Evolutionary conservation across 257 asterid genomes (phyloP), one percentile per base, ranked within the genome.

Genomic region (Plectranthus barbatus): DNA sequence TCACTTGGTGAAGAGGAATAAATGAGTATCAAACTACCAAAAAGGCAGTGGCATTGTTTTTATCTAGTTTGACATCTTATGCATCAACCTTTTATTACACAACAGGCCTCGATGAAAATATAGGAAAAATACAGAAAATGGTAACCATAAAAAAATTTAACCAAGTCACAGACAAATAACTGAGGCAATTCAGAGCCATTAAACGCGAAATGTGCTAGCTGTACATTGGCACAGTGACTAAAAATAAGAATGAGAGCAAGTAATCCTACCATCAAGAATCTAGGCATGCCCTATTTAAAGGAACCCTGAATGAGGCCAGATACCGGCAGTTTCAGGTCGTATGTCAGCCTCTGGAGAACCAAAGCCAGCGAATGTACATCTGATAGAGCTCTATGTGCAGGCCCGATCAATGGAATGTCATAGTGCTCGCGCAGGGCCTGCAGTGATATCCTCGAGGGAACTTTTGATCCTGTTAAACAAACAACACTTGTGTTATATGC

Each of bases 331-430:
- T 87, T 81, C 76, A 85, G 67, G 26, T 85, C 90, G 56, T 57
- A 76, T 5, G 96, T 85, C 62, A 93, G 56, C 63, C 80, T 79
- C 55, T 87, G 97, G 6, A 90, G 86, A 73, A 93, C 69, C 64
- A 81, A 48, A 3, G 99, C 78, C 54, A 93, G 68, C 9, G 78
- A 29, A 71, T 80, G 84, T 51, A 87, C 99, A 45, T 90, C 99
- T 5, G 86, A 77, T 34, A 87, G 71, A 8, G 99, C 98, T 73
- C 98, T 80, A 62, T 92, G 97, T 4, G 95, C 91, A 34, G 81
- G 56, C 40, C 95, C 95, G 6, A 69, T 57, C 50, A 79, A 57
- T 4, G 85, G 86, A 77, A 92, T 83, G 34, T 51, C 34, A 52
- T 77, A 92, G 76, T 76, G 60, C 50, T 86, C 78, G 0, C 93